Base-by-base conservation (phyloP, 2,329 filamentous ascomycete genomes). In the Trichoderma pleuroti region DNA sequence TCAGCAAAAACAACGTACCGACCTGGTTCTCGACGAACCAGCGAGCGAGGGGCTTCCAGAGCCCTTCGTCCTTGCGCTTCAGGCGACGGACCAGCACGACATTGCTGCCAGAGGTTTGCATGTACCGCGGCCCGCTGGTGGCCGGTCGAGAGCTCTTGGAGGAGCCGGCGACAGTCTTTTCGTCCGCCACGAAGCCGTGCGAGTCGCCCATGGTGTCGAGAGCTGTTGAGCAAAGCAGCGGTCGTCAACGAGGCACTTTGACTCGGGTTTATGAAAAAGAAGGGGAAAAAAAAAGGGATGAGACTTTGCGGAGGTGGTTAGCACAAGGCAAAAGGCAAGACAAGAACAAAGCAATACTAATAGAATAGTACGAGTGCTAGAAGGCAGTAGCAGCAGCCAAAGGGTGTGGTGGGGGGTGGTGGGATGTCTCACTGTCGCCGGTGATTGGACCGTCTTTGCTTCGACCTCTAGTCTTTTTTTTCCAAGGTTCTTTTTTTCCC, bases 11-110 rank as follows among this genome's bases (percentile, higher is more conserved):
- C 61, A 82, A 66, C 88, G 72, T 89, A 94, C 92, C 92, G 76
- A 93, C 90, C 80, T 95, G 92, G 80, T 95, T 93, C 77, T 92
- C 85, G 75, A 93, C 88, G 78, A 94, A 87, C 89, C 91, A 93
- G 77, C 86, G 84, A 72, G 88, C 86, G 59, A 92, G 80, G 72
- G 86, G 85, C 77, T 86, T 89, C 80, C 87, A 82, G 52, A 88
- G 84, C 69, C 88, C 85, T 74, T 91, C 87, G 65, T 89, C 87
- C 80, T 89, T 90, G 77, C 84, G 84, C 82, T 87, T 90, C 73
- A 86, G 81, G 74, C 87, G 86, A 75, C 86, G 84, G 60, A 88
- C 84, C 30, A 88, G 81, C 61, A 88, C 84, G 60, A 84, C 83
- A 71, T 86, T 87, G 77, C 82, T 83, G 74, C 80, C 78, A 39